Conservation (phyloP, 1,139 yeast genomes). For the Zygoascus sp. region DNA sequence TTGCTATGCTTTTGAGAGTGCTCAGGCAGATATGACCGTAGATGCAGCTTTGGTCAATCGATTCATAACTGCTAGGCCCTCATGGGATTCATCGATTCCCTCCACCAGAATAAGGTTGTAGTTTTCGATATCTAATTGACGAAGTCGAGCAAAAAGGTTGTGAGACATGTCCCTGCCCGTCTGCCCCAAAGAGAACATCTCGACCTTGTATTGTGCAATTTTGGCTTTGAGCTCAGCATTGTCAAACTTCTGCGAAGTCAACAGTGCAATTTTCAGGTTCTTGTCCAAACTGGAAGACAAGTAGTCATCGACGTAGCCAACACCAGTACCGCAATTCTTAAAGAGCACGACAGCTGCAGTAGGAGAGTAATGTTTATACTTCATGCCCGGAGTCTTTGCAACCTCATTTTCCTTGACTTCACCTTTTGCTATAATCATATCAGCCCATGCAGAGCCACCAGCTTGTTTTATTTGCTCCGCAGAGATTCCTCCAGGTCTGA, state of each 20-base stretch:
- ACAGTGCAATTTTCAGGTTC: constrained; percentile 43
- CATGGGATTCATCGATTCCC: constrained; percentile 62
- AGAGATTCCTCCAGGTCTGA: constrained; percentile 92
- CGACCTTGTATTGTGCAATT: constrained; percentile 24
- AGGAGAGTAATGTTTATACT: constrained; percentile 92
- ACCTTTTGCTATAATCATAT: constrained; percentile 59
- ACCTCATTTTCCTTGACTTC: constrained; percentile 61
- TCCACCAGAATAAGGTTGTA: constrained; percentile 69
- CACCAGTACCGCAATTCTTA: constrained; percentile 47
- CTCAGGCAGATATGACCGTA: constrained; percentile 27
- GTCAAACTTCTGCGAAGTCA: constrained; percentile 35
- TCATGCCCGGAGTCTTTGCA: constrained; percentile 97
- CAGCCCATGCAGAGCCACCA: constrained; percentile 66
- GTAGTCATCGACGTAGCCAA: constrained; percentile 30
- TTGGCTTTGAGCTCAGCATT: constrained; percentile 14
- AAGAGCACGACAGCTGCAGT: constrained; percentile 76
- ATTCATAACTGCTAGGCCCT: constrained; percentile 94
- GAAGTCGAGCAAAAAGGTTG: constrained; percentile 62
- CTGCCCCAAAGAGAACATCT: constrained; percentile 51
- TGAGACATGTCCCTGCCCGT: constrained; percentile 63
- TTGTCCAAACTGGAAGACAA: constrained; percentile 13
- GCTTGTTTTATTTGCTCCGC: constrained; percentile 60
- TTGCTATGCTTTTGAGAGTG: not conserved
- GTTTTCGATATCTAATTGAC: constrained; percentile 59
- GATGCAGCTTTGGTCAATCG: constrained; percentile 82